Base-by-base conservation (phyloP, 176 grass and related monocot genomes). In the Aechmea fasciata region DNA sequence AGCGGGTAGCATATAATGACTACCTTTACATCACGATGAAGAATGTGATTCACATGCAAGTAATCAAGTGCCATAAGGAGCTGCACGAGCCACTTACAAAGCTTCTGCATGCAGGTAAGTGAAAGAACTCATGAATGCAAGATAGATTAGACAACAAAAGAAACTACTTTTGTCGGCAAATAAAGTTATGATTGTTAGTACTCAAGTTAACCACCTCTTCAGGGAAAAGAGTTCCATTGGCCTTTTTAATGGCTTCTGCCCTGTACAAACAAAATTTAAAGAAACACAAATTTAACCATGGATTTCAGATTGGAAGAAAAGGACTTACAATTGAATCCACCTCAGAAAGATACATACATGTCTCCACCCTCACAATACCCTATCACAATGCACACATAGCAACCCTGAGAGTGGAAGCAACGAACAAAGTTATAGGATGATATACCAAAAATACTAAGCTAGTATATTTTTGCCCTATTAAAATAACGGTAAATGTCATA, bases 1-100 rank as follows among this genome's bases (percentile, higher is more conserved):
- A 59, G 29, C 2, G 59, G 59, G 49, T 18, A 69, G 48, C 65
- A 68, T 47, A 26, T n/a, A 48, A 66, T 2, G 71, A 70, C 49
- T 3, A 97, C 93, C 89, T 97, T 97, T 53, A 97, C 93, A 83
- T 97, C 89, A 3, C 89, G 81, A 87, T 97, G 93, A 63, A 97
- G 86, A 66, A 97, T 92, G 85, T 97, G 86, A 75, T 83, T 97
- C 15, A 11, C 50, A 76, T 97, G 89, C 68, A 97, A 82, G 73
- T 97, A 97, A 65, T 92, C 93, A 67, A 97, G 89, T 68, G 93
- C 93, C 71, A 85, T 87, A 6, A 97, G 86, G 50, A 97, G 89
- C 66, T 97, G 93, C 29, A 90, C 93, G 71, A 97, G 84, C 89
- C 93, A 92, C 54, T 69, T 57, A 25, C 89, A 97, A 2, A 97